Evolutionary conservation across 2,329 filamentous ascomycete species (phyloP).

Genomic region (Pseudogymnoascus sp.): DNA sequence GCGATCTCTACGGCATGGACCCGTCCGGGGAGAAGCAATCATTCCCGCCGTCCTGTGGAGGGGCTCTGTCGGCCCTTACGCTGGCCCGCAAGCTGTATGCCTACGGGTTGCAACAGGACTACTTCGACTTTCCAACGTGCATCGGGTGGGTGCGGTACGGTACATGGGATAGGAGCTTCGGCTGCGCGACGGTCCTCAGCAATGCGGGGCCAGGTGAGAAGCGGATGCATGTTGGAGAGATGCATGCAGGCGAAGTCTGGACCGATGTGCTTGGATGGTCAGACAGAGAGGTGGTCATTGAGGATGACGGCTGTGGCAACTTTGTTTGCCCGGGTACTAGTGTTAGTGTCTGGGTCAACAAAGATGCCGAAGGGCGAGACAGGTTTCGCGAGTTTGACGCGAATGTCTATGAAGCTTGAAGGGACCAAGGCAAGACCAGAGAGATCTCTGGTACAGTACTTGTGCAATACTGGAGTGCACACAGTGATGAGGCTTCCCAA

Average conservation of each 20-base stretch:
- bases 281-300: slow-evolving; percentile 48
- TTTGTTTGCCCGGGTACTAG: slow-evolving; percentile 48
- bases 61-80: slow-evolving; percentile 49
- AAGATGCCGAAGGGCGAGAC: slow-evolving; percentile 43
- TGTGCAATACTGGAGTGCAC: background rate
- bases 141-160: slow-evolving; percentile 50
- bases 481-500: background rate
- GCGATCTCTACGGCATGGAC: slow-evolving; percentile 57
- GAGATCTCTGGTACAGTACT: background rate
- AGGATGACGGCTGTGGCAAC: slow-evolving; percentile 47
- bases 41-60: slow-evolving; percentile 44
- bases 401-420: slow-evolving; percentile 17
- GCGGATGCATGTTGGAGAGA: slow-evolving; percentile 53
- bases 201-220: slow-evolving; percentile 42
- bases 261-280: slow-evolving; percentile 52
- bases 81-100: slow-evolving; percentile 58
- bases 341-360: slow-evolving; percentile 55
- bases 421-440: background rate
- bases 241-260: slow-evolving; percentile 53
- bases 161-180: slow-evolving; percentile 38
- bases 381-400: slow-evolving; percentile 31
- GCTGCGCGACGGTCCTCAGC: slow-evolving; percentile 50
- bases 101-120: slow-evolving; percentile 57
- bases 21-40: slow-evolving; percentile 36
- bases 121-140: slow-evolving; percentile 52